Conservation (phyloP, 169 alveolate genomes). For the Eimeria maxima region DNA sequence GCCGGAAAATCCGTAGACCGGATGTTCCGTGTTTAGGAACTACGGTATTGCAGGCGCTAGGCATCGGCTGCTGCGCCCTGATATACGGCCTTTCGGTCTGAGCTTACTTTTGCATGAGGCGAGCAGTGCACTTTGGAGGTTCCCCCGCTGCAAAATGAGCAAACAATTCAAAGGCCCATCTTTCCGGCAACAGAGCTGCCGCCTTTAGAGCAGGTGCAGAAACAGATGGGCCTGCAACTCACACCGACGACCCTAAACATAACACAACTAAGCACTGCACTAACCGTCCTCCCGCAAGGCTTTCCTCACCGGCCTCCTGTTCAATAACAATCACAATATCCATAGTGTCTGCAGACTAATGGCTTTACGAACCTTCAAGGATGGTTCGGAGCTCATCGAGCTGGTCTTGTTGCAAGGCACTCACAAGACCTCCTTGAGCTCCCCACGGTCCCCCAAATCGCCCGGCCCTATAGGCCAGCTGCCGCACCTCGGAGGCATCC, state of each 20-base stretch:
- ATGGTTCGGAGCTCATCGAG: neutral
- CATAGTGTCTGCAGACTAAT: no score
- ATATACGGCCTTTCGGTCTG: neutral
- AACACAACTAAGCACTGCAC: neutral
- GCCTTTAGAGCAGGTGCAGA: neutral
- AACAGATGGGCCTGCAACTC: slow-evolving; percentile 17
- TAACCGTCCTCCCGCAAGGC: neutral
- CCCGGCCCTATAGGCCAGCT: slow-evolving; percentile 97
- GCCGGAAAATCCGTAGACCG: neutral
- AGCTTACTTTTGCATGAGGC: slow-evolving; percentile 38
- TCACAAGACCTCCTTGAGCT: slow-evolving; percentile 74
- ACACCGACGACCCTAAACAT: neutral
- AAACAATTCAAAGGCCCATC: slow-evolving; percentile 53
- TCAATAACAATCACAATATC: neutral
- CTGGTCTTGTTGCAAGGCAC: slow-evolving; percentile 68
- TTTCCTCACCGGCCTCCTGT: neutral
- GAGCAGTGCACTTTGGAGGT: neutral
- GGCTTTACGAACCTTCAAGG: slow-evolving; percentile 17
- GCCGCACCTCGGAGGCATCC: slow-evolving; percentile 90
- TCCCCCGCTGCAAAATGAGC: neutral
- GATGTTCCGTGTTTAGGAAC: neutral
- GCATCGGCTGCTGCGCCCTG: neutral
- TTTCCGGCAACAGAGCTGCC: slow-evolving; percentile 69
- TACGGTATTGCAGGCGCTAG: neutral
- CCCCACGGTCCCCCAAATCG: slow-evolving; percentile 87